A percentile compares a stretch with the other conserved stretches of the same genome.
phyloP scores from a whole-genome alignment of 2,329 filamentous ascomycete genomes.

The Apiospora malaysiana region DNA sequence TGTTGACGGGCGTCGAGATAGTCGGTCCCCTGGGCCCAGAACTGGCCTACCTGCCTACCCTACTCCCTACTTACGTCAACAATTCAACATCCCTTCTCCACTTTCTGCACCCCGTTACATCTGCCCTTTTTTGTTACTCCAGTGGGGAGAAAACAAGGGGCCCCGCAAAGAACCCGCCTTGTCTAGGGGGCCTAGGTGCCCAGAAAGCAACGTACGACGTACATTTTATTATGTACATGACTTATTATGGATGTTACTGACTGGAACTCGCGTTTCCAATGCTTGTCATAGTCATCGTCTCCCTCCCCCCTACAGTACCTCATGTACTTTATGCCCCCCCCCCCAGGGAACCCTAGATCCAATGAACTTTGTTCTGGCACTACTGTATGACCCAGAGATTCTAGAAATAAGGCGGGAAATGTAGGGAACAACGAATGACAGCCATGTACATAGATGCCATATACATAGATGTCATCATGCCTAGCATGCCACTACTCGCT shows the following conservation, averaged over 20 bases:
- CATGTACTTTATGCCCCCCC: background rate
- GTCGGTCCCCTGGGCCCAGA: background rate
- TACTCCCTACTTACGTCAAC: slow-evolving; percentile 17
- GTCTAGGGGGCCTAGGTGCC: background rate
- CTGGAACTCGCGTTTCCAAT: slow-evolving; percentile 9
- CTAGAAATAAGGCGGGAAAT: slow-evolving; percentile 15
- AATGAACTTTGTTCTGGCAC: background rate
- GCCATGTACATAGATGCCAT: background rate
- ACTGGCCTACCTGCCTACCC: too few species aligned
- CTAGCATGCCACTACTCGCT: background rate
- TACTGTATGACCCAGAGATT: slow-evolving; percentile 8
- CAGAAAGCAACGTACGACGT: too few species aligned
- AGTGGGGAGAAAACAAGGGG: slow-evolving; percentile 13
- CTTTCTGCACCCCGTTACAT: background rate
- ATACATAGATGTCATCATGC: too few species aligned
- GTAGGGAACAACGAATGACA: background rate
- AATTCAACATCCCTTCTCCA: background rate
- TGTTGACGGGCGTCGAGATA: slow-evolving; percentile 4
- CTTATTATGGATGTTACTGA: background rate
- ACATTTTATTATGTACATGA: background rate
- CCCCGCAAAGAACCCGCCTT: slow-evolving; percentile 1
- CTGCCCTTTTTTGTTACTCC: background rate
- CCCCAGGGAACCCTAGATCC: slow-evolving; percentile 4
- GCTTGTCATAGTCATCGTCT: background rate
- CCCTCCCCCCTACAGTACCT: background rate